Evolutionary conservation across 1,284 basidiomycete species (phyloP), one percentile per base, ranked within the genome.

Genomic region (Golubevia pallescens): DNA sequence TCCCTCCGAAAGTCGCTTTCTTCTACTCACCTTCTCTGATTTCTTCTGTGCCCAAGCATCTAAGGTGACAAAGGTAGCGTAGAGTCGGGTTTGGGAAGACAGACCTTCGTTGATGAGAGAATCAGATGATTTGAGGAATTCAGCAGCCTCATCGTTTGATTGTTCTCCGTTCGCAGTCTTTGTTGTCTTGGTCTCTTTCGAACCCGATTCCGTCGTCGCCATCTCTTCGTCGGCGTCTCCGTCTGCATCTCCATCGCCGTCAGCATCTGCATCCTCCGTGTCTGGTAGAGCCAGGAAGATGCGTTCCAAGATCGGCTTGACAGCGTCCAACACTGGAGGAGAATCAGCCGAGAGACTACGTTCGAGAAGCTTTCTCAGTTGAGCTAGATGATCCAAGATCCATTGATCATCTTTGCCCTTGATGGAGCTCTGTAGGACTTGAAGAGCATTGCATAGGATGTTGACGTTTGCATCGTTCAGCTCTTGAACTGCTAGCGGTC

Each of bases 371-470:
- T 92, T 92, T 77, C 93, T 92, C n/a, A 99, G 88, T n/a, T 92
- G 89, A 0, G 88, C 86, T 0, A 92, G 90, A 81, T 98, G 94
- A 51, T 88, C 84, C 6, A 86, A 87, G 78, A 93, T 93, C 96
- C 96, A 99, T 0, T 89, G 86, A 71, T 95, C 92, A 52, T 91
- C 89, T 82, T 96, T 93, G 78, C 93, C 93, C 2, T 91, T 89
- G 1, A 93, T 89, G 57, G 98, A 92, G 19, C 95, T 91, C 67
- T 94, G 92, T 32, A 99, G 89, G 38, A 97, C 93, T 85, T 94
- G 94, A 20, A 94, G 93, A 1, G 94, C 90, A 68, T 93, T 93
- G 66, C 93, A 89, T 13, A 95, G 92, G 73, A 91, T 90, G 5
- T 89, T 88, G 42, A 94, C 87, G 48, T 89, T 88, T 10, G 88